phyloP scores from a whole-genome alignment of 495 filamentous ascomycete genomes.

The Xylaria telfairii region DNA sequence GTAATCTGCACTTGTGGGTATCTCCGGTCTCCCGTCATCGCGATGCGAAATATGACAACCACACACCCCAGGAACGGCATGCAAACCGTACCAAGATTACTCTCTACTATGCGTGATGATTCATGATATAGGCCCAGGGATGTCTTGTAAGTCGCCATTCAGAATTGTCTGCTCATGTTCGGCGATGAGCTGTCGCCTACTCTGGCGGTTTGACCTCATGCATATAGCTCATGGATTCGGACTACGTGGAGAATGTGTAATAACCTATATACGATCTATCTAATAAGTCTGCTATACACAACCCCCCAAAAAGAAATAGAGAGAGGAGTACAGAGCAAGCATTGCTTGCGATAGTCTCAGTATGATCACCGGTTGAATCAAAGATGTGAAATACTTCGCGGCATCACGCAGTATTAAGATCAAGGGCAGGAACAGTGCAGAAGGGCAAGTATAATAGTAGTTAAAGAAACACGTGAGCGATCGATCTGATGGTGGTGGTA shows the following conservation, averaged over 20 bases:
- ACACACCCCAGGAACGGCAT: constrained; percentile 1
- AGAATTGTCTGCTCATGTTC: neutral
- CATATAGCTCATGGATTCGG: neutral
- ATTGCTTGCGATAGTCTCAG: neutral
- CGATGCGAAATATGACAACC: constrained; percentile 18
- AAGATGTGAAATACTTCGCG: neutral
- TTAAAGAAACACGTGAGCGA: constrained; percentile 26
- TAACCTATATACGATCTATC: neutral
- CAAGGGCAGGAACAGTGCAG: neutral
- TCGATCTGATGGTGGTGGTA: constrained; percentile 10
- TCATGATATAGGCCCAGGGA: neutral
- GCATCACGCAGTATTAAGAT: neutral
- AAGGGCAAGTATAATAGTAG: constrained; percentile 4
- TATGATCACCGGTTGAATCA: neutral
- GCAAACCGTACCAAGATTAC: constrained; percentile 10
- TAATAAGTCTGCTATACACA: neutral
- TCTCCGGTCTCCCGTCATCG: neutral
- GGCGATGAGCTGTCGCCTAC: neutral
- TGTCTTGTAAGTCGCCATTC: neutral
- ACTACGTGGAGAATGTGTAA: neutral
- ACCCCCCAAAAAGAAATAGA: neutral
- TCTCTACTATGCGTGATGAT: constrained; percentile 5
- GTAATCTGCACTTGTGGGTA: constrained; percentile 8
- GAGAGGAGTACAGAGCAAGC: neutral
- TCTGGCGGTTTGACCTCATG: neutral